Evolutionary conservation across 345 rosid species (phyloP), one percentile per base, ranked within the genome.

Genomic region (Ceriops zippeliana): DNA sequence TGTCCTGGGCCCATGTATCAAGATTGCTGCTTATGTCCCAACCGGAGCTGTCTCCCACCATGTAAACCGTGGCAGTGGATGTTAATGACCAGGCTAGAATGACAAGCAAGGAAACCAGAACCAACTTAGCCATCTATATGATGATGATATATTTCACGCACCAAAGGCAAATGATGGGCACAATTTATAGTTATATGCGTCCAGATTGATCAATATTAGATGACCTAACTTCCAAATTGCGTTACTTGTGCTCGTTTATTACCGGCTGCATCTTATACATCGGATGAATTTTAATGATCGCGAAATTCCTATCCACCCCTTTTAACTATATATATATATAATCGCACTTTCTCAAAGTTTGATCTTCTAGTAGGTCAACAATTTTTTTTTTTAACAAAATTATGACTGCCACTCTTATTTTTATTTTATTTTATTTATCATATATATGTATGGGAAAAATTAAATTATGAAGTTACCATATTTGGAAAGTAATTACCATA

Each of bases 11-110:
- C 99, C 99, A 95, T 26, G 92, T 56, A 56, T 79, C 88, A 59
- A 96, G 87, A 76, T 85, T 77, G 1, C 88, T 74, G 82, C 98
- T 92, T 26, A 92, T 81, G 83, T 96, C 98, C 99, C 99, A 92
- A 6, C 98, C 97, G 0, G 99, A 82, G 42, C 16, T 82, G 71
- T 87, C 99, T 1, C 99, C 99, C 2, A 95, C 96, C 30, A 73
- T 64, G 82, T 92, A 92, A 5, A 81, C 86, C 1, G 92, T 57
- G 37, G 89, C 92, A 24, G 73, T 35, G 80, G 83, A 79, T 59
- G 83, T 71, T 66, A 65, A 66, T 35, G 71, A 63, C 9, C 72
- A 61, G 37, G 78, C 78, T 24, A 77, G 69, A 11, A 75, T 5
- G 38, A 66, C 71, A 28, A 79, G 76, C 8, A 83, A 3, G 32